Evolutionary conservation across 176 grass and related monocot genomes (phyloP), one percentile per base, ranked within the genome.

Genomic region (Paspalum notatum): DNA sequence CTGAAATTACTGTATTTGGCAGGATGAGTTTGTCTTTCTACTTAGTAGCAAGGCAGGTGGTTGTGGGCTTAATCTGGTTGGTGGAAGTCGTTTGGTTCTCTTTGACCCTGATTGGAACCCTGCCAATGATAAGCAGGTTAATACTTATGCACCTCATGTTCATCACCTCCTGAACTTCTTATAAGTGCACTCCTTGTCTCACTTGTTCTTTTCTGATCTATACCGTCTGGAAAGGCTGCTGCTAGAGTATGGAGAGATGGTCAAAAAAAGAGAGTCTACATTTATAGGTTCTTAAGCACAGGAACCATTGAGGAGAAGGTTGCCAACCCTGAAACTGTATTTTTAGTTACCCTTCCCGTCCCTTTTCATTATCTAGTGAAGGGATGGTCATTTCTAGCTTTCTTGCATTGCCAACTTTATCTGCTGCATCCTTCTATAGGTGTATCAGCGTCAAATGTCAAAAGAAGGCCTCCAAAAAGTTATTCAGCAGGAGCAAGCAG

Each of bases 271-370:
- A 84, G 95, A 89, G 95, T 98, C 47, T 95, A 98, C 74, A 95
- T 98, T 56, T 98, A 98, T 80, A 89, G 92, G 88, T 95, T 98
- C 84, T 87, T 98, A 80, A 98, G 88, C 82, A 91, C 95, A 84
- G 95, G 95, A 95, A 98, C 95, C 73, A 98, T 98, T 50, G 95
- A 98, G 75, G 95, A 98, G 87, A 98, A 98, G 92, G 95, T 98
- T 85, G 65, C 54, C 61, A 87, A 25, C 58, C 74, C 55, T 55
- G 66, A 62, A 81, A 53, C 44, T 84, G 47, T 76, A 79, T 73
- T 82, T 89, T 85, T 10, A 27, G 53, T 38, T 62, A 71, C 40
- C 50, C 49, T 82, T 38, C 65, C 57, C 54, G 56, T 78, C 55
- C 43, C 9, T 82, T 58, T 59, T 54, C 6, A 41, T 37, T 82